These are phyloP conservation scores for Filosporella fistucella DNA, from an alignment of 495 filamentous ascomycete species.

Conservation along the genomic window DNA sequence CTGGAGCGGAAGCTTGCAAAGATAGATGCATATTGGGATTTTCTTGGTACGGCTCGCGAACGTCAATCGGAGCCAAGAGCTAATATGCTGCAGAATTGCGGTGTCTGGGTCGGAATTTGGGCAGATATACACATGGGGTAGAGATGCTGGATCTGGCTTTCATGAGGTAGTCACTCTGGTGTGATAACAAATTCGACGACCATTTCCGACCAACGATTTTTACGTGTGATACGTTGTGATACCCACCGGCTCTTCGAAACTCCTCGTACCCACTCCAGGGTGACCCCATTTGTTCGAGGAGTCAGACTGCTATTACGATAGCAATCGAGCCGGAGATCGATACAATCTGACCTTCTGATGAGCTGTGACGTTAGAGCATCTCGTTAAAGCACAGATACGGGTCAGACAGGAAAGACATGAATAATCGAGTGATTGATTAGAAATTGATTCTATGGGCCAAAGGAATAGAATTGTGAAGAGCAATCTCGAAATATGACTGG, in stretches of 20 bases:
- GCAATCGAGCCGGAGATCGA: constrained; percentile 51
- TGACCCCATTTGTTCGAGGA: constrained; percentile 40
- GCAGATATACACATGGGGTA: constrained; percentile 8
- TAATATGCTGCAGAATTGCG: constrained; percentile 27
- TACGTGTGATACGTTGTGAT: constrained; percentile 1
- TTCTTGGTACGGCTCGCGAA: constrained; percentile 9
- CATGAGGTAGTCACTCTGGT: constrained; percentile 26
- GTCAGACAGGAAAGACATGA: constrained; percentile 68
- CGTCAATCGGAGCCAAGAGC: constrained; percentile 22
- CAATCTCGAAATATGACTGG: too few species aligned
- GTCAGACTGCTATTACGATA: constrained; percentile 49
- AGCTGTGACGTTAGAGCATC: constrained; percentile 72
- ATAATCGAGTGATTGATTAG: too few species aligned
- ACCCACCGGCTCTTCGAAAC: constrained; percentile 35
- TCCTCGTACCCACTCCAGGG: constrained; percentile 34
- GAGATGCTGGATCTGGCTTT: constrained; percentile 20
- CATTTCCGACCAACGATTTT: constrained; percentile 13
- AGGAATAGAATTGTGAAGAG: too few species aligned
- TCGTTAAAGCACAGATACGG: constrained; percentile 94
- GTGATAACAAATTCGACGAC: constrained; percentile 28
- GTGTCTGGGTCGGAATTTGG: constrained; percentile 31
- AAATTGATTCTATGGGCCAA: too few species aligned
- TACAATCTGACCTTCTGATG: constrained; percentile 68
- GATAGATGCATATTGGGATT: constrained; percentile 45
- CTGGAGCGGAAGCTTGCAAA: constrained; percentile 80